A percentile compares a stretch with the other conserved stretches of the same genome.
Evolutionary conservation across 1,284 basidiomycete species (phyloP).

Genomic region (Sanghuangporus weigelae): DNA sequence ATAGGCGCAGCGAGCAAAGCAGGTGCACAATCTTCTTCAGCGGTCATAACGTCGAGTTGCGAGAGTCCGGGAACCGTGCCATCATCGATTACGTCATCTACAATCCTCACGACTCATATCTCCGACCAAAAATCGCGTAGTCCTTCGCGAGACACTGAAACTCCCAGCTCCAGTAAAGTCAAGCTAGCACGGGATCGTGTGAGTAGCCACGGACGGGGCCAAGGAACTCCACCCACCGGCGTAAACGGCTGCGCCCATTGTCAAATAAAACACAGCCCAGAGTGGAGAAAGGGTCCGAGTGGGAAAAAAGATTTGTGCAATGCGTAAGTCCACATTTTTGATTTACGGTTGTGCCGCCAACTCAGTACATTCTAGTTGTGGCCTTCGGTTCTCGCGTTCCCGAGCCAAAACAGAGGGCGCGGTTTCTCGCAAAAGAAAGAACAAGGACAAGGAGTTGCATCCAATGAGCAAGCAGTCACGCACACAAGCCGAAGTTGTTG

Average conservation of each 20-base stretch:
- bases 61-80: not conserved
- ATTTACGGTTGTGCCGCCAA: constrained; percentile 22
- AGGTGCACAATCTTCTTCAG: not conserved
- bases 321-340: constrained; percentile 55
- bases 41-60: not conserved
- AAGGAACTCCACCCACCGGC: constrained; percentile 54
- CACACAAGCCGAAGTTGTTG: not conserved
- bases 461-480: not conserved
- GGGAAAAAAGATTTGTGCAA: constrained; percentile 93
- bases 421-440: constrained; percentile 20
- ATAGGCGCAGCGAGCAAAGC: not conserved
- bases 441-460: not conserved
- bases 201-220: not conserved
- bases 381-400: constrained; percentile 74
- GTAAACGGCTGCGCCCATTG: constrained; percentile 78
- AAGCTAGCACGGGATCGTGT: not conserved
- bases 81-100: not conserved
- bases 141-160: not conserved
- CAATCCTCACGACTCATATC: not conserved
- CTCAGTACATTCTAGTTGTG: constrained; percentile 49
- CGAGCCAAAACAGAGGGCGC: constrained; percentile 77
- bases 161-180: not conserved
- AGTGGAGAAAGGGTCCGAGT: constrained; percentile 90
- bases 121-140: not conserved
- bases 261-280: constrained; percentile 80